Conservation (phyloP, 306 rosid species). For the Vigna unguiculata region DNA sequence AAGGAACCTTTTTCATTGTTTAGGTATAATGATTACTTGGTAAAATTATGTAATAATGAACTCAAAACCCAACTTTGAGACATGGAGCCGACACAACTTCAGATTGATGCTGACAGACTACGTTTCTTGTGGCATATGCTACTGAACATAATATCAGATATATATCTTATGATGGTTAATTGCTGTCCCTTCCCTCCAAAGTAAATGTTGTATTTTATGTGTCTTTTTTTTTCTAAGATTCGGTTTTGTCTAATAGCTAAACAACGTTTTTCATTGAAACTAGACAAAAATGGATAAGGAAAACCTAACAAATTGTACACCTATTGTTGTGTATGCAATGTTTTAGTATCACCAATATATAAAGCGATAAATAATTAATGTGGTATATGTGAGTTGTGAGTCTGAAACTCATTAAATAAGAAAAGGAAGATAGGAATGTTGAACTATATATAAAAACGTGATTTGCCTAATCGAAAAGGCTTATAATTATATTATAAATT, state of each 20-base stretch:
- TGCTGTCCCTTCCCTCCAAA: background rate
- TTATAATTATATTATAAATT: no score
- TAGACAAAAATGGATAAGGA: slow-evolving; percentile 2
- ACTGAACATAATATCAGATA: background rate
- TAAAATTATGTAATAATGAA: slow-evolving; percentile 36
- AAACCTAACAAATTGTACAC: background rate
- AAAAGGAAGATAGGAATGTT: no score
- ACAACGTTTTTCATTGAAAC: background rate
- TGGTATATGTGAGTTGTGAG: no score
- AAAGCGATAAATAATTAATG: no score
- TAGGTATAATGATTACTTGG: slow-evolving; percentile 22
- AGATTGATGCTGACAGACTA: slow-evolving; percentile 32
- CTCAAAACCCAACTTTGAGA: slow-evolving; percentile 30
- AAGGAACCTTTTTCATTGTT: slow-evolving; percentile 21
- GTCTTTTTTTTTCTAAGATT: background rate
- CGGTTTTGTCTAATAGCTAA: background rate
- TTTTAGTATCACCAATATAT: no score
- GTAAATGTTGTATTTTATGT: background rate
- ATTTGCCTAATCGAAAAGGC: no score
- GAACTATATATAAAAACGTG: no score
- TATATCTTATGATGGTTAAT: background rate
- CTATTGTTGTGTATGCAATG: background rate
- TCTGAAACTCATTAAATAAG: no score
- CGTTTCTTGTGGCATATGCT: slow-evolving; percentile 13
- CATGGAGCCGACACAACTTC: slow-evolving; percentile 34